phyloP scores from a whole-genome alignment of 306 rosid species.

The Vigna angularis region DNA sequence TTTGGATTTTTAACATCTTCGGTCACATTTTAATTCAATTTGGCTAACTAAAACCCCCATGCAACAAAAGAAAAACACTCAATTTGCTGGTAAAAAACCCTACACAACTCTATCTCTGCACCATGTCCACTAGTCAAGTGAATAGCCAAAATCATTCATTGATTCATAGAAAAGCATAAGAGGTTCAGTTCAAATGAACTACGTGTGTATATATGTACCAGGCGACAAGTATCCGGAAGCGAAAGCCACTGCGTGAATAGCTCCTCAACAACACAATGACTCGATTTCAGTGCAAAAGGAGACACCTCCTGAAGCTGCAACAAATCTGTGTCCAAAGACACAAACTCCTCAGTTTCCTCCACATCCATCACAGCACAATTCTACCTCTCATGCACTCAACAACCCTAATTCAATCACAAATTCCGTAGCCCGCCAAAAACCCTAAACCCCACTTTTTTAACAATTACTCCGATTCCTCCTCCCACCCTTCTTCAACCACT shows the following conservation, averaged over 20 bases:
- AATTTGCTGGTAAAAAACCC: constrained; percentile 10
- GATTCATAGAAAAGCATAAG: constrained; percentile 28
- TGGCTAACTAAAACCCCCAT: constrained; percentile 27
- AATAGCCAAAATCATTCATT: constrained; percentile 41
- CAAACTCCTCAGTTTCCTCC: constrained; percentile 59
- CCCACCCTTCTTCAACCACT: constrained; percentile 18
- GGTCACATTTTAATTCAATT: constrained; percentile 37
- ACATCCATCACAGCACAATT: constrained; percentile 64
- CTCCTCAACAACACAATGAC: constrained; percentile 72
- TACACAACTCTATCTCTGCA: constrained; percentile 30
- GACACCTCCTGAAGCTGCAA: constrained; percentile 84
- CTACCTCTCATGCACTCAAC: constrained; percentile 49
- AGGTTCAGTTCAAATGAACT: constrained; percentile 41
- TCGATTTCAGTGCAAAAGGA: constrained; percentile 62
- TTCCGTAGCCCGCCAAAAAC: constrained; percentile 37
- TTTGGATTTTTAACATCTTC: background rate
- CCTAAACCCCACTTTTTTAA: constrained; percentile 55
- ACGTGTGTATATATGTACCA: constrained; percentile 58
- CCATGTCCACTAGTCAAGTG: constrained; percentile 38
- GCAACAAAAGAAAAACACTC: constrained; percentile 31
- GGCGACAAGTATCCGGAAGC: constrained; percentile 74
- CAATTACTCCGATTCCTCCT: constrained; percentile 43
- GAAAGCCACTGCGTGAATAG: constrained; percentile 85
- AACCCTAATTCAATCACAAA: constrained; percentile 50
- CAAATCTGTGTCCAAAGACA: constrained; percentile 71